A percentile compares a stretch with the other conserved stretches of the same genome.
Evolutionary conservation across 1,284 basidiomycete genomes (phyloP).

Genomic region (Ustilago vetiveriae): DNA sequence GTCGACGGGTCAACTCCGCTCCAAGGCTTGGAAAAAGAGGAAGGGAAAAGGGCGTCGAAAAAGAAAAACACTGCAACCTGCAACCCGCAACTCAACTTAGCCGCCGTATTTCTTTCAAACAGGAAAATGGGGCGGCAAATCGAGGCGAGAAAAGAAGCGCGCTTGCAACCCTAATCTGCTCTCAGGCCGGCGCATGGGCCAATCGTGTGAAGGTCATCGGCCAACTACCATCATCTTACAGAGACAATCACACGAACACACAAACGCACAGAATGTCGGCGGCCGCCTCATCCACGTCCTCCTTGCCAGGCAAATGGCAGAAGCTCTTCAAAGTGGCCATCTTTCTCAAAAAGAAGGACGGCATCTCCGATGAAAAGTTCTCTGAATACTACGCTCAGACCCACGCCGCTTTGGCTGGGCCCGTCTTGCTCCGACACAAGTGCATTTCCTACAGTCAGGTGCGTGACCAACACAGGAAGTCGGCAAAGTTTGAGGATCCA

Average conservation of each 20-base stretch:
- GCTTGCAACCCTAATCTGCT: too few species aligned
- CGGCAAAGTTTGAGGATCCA: too few species aligned
- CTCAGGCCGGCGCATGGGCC: too few species aligned
- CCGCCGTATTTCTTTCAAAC: too few species aligned
- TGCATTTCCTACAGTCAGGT: slow-evolving; percentile 30
- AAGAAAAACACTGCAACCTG: too few species aligned
- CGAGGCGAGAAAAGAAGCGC: too few species aligned
- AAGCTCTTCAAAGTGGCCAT: slow-evolving; percentile 14
- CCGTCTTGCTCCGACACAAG: slow-evolving; percentile 11
- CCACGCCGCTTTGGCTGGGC: slow-evolving; percentile 16
- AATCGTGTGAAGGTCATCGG: too few species aligned
- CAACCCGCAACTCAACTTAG: too few species aligned
- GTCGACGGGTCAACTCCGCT: too few species aligned
- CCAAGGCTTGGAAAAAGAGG: too few species aligned
- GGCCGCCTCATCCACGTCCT: neutral
- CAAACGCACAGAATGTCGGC: slow-evolving; percentile 2
- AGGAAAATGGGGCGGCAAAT: too few species aligned
- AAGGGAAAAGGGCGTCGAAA: too few species aligned
- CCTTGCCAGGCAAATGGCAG: slow-evolving; percentile 2
- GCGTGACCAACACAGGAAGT: neutral
- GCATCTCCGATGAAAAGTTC: slow-evolving; percentile 15
- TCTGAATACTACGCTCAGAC: slow-evolving; percentile 13
- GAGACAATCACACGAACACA: neutral
- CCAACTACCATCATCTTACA: neutral
- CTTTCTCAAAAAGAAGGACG: slow-evolving; percentile 25